Conservation (phyloP, 768 basidiomycete genomes). For the Amanita rubescens region DNA sequence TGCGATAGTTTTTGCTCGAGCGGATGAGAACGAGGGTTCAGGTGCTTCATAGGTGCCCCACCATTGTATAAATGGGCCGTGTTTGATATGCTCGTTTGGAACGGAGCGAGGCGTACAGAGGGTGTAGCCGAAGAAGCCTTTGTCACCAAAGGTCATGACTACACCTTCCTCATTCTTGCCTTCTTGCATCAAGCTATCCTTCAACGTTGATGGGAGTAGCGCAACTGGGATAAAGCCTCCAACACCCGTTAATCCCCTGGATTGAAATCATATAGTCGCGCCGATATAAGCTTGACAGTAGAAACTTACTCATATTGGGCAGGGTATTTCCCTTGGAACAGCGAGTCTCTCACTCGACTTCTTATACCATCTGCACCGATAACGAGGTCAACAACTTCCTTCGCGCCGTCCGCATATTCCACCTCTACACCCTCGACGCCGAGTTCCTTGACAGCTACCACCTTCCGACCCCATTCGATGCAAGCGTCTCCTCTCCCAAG, state of each 20-base stretch:
- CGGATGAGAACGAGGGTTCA: conserved; percentile 7
- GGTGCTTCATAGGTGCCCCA: conserved; percentile 33
- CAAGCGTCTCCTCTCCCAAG: not conserved
- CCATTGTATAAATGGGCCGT: conserved; percentile 25
- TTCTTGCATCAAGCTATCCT: conserved; percentile 15
- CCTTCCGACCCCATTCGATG: conserved; percentile 2
- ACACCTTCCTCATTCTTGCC: conserved; percentile 18
- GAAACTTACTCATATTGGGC: conserved; percentile 15
- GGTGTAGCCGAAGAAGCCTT: conserved; percentile 33
- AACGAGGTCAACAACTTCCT: conserved; percentile 3
- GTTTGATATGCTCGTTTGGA: not conserved
- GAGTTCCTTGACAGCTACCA: not conserved
- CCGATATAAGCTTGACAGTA: too few species aligned
- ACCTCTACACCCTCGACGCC: not conserved
- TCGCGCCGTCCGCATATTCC: not conserved
- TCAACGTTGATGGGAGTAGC: conserved; percentile 19
- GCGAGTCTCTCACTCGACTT: conserved; percentile 1
- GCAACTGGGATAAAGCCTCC: conserved; percentile 31
- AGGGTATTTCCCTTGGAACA: conserved; percentile 7
- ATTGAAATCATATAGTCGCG: too few species aligned
- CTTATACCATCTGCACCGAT: conserved; percentile 5
- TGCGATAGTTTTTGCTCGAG: conserved; percentile 10
- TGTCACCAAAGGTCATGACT: conserved; percentile 30
- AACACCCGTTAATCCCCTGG: conserved; percentile 27
- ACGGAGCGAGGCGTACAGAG: conserved; percentile 14